phyloP scores from a whole-genome alignment of 495 filamentous ascomycete species.

The Hypomontagnella monticulosa region DNA sequence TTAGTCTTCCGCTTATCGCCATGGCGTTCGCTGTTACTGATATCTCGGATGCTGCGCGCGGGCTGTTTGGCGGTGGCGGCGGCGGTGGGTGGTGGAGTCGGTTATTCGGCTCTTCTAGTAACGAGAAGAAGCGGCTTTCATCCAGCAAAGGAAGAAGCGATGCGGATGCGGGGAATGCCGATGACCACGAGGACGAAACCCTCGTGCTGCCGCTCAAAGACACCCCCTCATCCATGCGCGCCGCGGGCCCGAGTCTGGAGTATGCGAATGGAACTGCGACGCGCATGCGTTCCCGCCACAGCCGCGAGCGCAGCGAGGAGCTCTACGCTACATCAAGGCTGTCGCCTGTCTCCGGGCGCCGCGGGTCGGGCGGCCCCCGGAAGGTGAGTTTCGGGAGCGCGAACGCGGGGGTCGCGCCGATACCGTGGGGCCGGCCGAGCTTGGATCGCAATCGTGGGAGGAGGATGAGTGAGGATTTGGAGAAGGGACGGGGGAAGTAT shows the following conservation, averaged over 20 bases:
- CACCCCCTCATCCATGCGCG: slow-evolving; percentile 32
- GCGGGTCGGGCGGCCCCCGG: slow-evolving; percentile 14
- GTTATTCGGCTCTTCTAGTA: neutral
- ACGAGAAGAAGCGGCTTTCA: neutral
- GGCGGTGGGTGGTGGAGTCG: neutral
- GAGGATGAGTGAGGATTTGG: slow-evolving; percentile 36
- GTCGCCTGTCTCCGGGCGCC: slow-evolving; percentile 25
- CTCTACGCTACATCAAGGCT: slow-evolving; percentile 22
- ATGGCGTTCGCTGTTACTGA: slow-evolving; percentile 68
- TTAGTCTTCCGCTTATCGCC: slow-evolving; percentile 69
- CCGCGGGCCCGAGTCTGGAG: slow-evolving; percentile 6
- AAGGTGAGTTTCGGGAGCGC: slow-evolving; percentile 34
- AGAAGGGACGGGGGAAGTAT: slow-evolving; percentile 33
- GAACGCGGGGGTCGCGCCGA: neutral
- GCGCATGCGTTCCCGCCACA: slow-evolving; percentile 11
- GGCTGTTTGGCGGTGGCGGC: slow-evolving; percentile 13
- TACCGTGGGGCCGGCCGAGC: slow-evolving; percentile 35
- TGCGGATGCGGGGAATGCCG: neutral
- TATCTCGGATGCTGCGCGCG: slow-evolving; percentile 54
- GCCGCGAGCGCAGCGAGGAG: slow-evolving; percentile 36
- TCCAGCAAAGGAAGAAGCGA: neutral
- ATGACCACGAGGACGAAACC: neutral
- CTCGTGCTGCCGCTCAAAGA: slow-evolving; percentile 21
- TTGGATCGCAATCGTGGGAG: slow-evolving; percentile 29
- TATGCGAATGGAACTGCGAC: neutral